Conservation (phyloP, 2,329 filamentous ascomycete genomes). For the Lasiodiplodia sp. region DNA sequence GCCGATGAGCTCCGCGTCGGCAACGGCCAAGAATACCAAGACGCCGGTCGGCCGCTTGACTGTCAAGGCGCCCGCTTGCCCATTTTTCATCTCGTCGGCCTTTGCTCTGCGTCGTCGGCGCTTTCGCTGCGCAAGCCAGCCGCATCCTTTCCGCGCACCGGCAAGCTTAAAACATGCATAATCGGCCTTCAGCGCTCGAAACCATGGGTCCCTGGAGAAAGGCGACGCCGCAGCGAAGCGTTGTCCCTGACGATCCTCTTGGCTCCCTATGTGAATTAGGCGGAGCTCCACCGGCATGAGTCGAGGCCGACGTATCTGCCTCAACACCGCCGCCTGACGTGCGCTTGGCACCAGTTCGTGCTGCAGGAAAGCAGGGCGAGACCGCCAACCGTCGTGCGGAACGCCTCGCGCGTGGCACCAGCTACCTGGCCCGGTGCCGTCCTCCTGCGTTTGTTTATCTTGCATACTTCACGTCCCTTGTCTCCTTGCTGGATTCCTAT, state of each 20-base stretch:
- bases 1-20: no score
- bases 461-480: constrained; percentile 15
- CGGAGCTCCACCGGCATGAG: background rate
- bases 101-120: background rate
- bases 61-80: background rate
- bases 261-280: background rate
- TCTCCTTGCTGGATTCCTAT: constrained; percentile 21
- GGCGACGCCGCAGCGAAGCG: background rate
- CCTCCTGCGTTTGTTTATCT: constrained; percentile 13
- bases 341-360: constrained; percentile 9
- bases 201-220: background rate
- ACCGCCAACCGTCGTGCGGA: background rate
- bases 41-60: constrained; percentile 16
- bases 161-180: constrained; percentile 20
- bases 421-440: background rate
- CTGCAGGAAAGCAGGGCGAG: background rate
- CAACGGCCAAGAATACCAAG: constrained; percentile 18
- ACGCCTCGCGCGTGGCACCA: constrained; percentile 18
- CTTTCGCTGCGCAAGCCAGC: background rate
- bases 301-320: background rate
- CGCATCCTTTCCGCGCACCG: background rate
- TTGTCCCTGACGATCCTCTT: constrained; percentile 23
- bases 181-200: background rate
- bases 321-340: constrained; percentile 6
- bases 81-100: constrained; percentile 1